Evolutionary conservation across 2,329 filamentous ascomycete species (phyloP).

Genomic region (Trichoderma atroviride): DNA sequence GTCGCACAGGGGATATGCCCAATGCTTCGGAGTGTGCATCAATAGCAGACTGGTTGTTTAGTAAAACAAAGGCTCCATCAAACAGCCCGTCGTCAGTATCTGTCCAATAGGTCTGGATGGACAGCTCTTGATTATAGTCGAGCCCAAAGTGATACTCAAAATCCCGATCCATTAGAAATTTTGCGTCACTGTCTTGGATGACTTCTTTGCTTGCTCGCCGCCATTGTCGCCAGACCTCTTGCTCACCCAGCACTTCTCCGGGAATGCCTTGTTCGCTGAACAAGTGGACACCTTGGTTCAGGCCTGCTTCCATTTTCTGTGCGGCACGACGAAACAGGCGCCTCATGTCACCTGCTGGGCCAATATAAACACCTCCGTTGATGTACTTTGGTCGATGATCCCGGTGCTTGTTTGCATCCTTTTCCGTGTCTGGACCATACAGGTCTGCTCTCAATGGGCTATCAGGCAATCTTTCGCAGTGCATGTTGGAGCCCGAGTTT

Average conservation of each 20-base stretch:
- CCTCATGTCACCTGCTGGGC: background rate
- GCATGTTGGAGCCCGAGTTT: constrained; percentile 30
- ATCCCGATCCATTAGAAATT: constrained; percentile 29
- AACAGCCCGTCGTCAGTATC: background rate
- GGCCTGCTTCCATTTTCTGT: constrained; percentile 23
- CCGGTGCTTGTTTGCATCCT: constrained; percentile 28
- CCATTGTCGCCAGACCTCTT: constrained; percentile 36
- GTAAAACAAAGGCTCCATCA: constrained; percentile 31
- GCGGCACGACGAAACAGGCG: background rate
- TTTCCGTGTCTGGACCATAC: constrained; percentile 33
- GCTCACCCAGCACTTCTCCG: constrained; percentile 36
- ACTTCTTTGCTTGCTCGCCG: constrained; percentile 35
- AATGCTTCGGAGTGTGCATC: constrained; percentile 28
- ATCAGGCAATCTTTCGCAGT: constrained; percentile 36
- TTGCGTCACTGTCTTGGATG: background rate
- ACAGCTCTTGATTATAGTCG: constrained; percentile 35
- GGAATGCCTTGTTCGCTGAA: constrained; percentile 38
- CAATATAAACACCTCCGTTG: background rate
- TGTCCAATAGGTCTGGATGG: constrained; percentile 34
- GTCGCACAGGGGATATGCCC: constrained; percentile 29
- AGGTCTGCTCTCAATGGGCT: constrained; percentile 33
- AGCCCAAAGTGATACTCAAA: constrained; percentile 34
- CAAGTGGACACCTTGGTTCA: constrained; percentile 29
- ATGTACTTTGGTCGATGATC: constrained; percentile 25
- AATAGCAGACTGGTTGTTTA: constrained; percentile 31